Evolutionary conservation across 1,284 basidiomycete species (phyloP).

Genomic region (Earliella scabrosa): DNA sequence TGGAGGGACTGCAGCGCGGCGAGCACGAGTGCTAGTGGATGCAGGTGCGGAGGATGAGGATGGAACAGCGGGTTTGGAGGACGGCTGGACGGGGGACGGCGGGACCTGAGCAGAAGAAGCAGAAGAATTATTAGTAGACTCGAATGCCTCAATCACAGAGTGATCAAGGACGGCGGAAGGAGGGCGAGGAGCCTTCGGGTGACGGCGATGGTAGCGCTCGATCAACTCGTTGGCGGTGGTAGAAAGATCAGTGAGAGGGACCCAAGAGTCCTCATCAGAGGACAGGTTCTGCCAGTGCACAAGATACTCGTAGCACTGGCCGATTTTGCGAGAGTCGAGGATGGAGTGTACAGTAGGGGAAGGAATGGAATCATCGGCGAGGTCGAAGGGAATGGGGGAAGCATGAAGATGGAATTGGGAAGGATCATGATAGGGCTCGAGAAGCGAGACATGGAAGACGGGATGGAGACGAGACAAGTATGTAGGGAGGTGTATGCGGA

Average conservation of each 20-base stretch:
- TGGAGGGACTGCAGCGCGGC: conserved; percentile 2
- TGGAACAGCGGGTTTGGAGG: not conserved
- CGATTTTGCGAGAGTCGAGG: conserved; percentile 33
- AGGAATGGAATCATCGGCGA: conserved; percentile 21
- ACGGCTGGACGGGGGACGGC: not conserved
- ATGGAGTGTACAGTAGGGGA: conserved; percentile 27
- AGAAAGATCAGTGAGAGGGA: conserved; percentile 38
- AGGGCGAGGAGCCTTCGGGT: conserved; percentile 31
- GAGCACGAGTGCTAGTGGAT: not conserved
- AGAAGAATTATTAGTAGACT: conserved; percentile 1
- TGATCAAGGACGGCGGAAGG: not conserved
- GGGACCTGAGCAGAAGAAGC: not conserved
- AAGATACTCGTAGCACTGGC: conserved; percentile 38
- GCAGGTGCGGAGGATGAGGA: not conserved
- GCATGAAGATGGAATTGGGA: conserved; percentile 30
- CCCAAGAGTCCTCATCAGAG: conserved; percentile 35
- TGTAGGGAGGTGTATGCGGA: conserved; percentile 36
- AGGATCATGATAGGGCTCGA: conserved; percentile 39
- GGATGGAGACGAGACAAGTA: conserved; percentile 39
- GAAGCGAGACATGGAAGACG: conserved; percentile 47
- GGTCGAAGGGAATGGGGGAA: conserved; percentile 24
- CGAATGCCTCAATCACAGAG: not conserved
- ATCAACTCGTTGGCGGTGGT: conserved; percentile 33
- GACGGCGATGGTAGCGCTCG: conserved; percentile 37
- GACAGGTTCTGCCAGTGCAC: conserved; percentile 30